Base-by-base conservation (phyloP, 768 basidiomycete genomes). In the Agaricus blazei region DNA sequence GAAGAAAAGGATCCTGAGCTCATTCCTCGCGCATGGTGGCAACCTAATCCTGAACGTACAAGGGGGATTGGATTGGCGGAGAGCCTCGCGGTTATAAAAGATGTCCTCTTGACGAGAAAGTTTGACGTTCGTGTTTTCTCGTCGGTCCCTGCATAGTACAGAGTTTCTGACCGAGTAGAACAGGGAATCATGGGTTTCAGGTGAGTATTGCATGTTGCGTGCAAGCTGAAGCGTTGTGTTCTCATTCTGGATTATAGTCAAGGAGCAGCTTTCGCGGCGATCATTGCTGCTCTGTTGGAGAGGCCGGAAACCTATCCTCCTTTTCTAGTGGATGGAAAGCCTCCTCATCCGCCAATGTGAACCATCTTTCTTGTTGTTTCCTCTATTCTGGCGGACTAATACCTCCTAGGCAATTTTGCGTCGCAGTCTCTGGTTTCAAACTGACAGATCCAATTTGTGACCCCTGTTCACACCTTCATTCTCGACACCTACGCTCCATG, bases 171-270 rank as follows among this genome's bases (percentile, higher is more conserved):
- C 54, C 6, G 34, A 36, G 23, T 51, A 24, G 34, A 31, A 23
- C 59, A 89, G 86, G 88, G 87, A 26, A 78, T 90, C 9, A 75
- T 90, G 59, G 88, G 88, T 3, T 90, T 89, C 66, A 89, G 87
- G 85, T 84, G 69, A 57, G 50, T 11, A 34, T 34, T 15, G 7
- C 40, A 41, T 41, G 3, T 41, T 41, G n/a, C 38, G 12, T 9
- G 26, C 27, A 0, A 37, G 8, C 41, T 8, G 4, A 24, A 27
- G 28, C 4, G 26, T 31, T 19, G 15, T 29, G 58, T n/a, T 55
- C 52, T 14, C 15, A 51, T 29, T 43, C n/a, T 36, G 27, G 11
- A 14, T 27, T 36, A 8, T 31, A 87, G 86, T 57, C 89, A 91
- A 68, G 89, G 89, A 19, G 89, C 87, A 9, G 80, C 79, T 6